Base-by-base conservation (phyloP, 768 basidiomycete genomes). In the Agrocybe praecox region DNA sequence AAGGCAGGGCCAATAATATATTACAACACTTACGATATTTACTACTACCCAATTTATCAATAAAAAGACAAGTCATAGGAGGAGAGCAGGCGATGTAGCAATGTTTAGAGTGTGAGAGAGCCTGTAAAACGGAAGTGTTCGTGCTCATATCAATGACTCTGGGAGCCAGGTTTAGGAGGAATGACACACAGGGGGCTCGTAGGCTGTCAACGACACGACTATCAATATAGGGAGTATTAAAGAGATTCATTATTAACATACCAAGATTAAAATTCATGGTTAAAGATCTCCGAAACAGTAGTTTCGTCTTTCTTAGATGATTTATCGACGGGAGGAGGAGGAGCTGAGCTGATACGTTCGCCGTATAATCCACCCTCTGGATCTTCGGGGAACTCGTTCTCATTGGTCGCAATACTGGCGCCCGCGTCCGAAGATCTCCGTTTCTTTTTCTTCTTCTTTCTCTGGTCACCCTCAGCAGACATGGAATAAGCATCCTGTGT, bases 401-500 rank as follows among this genome's bases (percentile, higher is more conserved):
- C 76, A 23, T 67, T 62, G 26, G 75, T 76, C 19, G 65, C 66
- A 10, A 65, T 52, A 54, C 71, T 76, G 29, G 65, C 80, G 33
- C 69, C 76, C 6, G 70, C 71, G 23, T 72, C 64, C 2, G 80
- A 75, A 18, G 80, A 75, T 58, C 75, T 78, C 61, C 75, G 80
- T 67, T 82, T 83, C 74, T 83, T 87, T 76, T 86, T 89, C 78
- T 82, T 90, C 67, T 76, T 79, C 66, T 75, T 80, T 63, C 66
- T 71, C 51, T 69, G 67, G 48, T 68, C 73, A 60, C 63, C 66
- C 17, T 69, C 70, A 19, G 61, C 57, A 10, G 76, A 83, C 65
- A 82, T 73, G 65, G 75, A 77, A 64, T 93, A 89, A 32, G 92
- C 92, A 69, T 94, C 92, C 71, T 92, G 90, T 29, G 92, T 93